A percentile compares a stretch with the other conserved stretches of the same genome.
Evolutionary conservation across 306 rosid genomes (phyloP).

Genomic region (Mucuna pruriens): DNA sequence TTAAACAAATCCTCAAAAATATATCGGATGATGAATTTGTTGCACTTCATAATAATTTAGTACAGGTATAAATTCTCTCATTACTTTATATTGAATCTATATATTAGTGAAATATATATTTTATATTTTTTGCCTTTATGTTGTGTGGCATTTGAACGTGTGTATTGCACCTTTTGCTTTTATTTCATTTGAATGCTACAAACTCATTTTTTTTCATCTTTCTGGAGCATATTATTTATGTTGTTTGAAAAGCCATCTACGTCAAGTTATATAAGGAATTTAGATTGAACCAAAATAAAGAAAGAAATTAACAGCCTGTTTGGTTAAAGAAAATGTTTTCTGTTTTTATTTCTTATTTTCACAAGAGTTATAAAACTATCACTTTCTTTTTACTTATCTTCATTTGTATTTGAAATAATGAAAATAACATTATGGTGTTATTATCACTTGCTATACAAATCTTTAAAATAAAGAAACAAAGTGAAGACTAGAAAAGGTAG

Average conservation of each 20-base stretch:
- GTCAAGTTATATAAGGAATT: neutral
- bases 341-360: neutral
- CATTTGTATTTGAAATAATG: neutral
- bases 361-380: neutral
- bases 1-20: slow-evolving; percentile 80
- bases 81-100: neutral
- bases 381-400: neutral
- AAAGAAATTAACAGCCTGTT: neutral
- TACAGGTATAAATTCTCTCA: slow-evolving; percentile 62
- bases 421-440: neutral
- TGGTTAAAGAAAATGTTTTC: neutral
- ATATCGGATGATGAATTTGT: slow-evolving; percentile 72
- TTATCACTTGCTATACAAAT: neutral
- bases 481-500: neutral
- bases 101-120: neutral
- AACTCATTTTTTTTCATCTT: neutral
- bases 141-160: neutral
- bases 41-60: slow-evolving; percentile 70
- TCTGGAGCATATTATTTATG: neutral
- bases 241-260: neutral
- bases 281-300: neutral
- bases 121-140: neutral
- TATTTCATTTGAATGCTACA: slow-evolving; percentile 1
- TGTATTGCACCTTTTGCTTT: neutral
- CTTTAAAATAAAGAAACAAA: neutral